Evolutionary conservation across 768 basidiomycete genomes (phyloP).

Genomic region (Phlegmacium glaucopus): DNA sequence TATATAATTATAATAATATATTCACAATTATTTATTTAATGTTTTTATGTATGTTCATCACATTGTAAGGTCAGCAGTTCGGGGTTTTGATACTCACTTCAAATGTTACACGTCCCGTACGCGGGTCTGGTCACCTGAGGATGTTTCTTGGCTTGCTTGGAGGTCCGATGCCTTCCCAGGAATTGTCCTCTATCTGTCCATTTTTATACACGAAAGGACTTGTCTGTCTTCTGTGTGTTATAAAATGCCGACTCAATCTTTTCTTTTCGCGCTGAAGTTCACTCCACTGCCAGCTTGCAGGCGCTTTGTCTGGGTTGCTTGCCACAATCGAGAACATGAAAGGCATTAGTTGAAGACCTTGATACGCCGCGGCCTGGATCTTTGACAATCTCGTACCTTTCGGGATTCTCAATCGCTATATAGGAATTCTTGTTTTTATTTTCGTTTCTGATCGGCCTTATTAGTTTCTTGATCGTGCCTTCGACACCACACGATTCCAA

Average conservation of each 20-base stretch:
- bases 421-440: conserved; percentile 22
- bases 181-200: conserved; percentile 35
- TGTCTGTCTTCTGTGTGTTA: conserved; percentile 27
- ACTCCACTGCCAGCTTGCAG: conserved; percentile 41
- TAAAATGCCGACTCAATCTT: neutral
- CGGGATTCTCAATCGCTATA: neutral
- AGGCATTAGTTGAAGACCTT: conserved; percentile 45
- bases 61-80: conserved; percentile 52
- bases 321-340: conserved; percentile 59
- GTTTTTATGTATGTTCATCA: too few species aligned
- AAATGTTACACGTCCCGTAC: too few species aligned
- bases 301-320: conserved; percentile 63
- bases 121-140: conserved; percentile 42
- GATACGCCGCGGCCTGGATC: conserved; percentile 47
- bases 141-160: conserved; percentile 52
- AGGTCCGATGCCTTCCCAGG: conserved; percentile 38
- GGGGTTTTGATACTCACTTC: too few species aligned
- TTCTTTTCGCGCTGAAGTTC: neutral
- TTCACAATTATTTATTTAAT: too few species aligned
- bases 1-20: too few species aligned
- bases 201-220: conserved; percentile 29
- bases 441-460: conserved; percentile 43
- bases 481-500: conserved; percentile 27
- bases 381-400: conserved; percentile 16
- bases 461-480: conserved; percentile 37